Percentiles rank a stretch among this genome's conserved stretches.
phyloP scores from a whole-genome alignment of 1,284 basidiomycete genomes.

The Phellopilus nigrolimitatus region DNA sequence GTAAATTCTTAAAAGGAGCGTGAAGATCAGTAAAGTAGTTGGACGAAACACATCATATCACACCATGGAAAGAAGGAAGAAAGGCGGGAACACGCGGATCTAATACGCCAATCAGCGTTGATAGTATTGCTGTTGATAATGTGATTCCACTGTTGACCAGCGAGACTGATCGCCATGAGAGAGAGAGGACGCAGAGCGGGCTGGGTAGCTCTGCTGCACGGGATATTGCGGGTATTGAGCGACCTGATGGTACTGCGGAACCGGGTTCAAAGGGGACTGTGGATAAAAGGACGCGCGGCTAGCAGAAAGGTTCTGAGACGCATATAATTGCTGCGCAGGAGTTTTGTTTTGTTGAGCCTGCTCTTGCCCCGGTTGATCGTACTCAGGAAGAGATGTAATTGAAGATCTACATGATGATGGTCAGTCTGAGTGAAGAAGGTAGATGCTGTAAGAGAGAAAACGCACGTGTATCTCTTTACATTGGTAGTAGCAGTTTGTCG shows the following conservation, averaged over 20 bases:
- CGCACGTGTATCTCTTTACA: constrained; percentile 16
- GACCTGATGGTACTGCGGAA: constrained; percentile 7
- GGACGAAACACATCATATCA: too few species aligned
- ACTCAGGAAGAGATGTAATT: constrained; percentile 6
- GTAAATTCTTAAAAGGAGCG: too few species aligned
- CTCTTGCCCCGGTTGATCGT: constrained; percentile 1
- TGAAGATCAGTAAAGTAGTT: too few species aligned
- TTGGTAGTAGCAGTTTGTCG: constrained; percentile 6
- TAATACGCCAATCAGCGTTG: neutral
- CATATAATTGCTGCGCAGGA: constrained; percentile 4
- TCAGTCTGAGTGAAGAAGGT: constrained; percentile 19
- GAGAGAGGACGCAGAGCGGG: neutral
- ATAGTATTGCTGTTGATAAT: constrained; percentile 11
- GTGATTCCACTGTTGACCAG: constrained; percentile 7
- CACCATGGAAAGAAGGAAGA: too few species aligned
- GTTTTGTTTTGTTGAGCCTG: constrained; percentile 1
- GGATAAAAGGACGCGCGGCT: constrained; percentile 16
- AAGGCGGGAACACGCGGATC: neutral
- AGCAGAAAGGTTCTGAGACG: constrained; percentile 5
- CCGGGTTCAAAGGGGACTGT: constrained; percentile 2
- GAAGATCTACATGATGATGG: constrained; percentile 3
- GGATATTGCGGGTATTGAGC: constrained; percentile 10
- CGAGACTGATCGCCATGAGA: constrained; percentile 2
- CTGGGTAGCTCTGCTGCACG: constrained; percentile 3
- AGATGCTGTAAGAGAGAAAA: neutral